Base-by-base conservation (phyloP, 805 yeast species). In the Yamadazyma nakazawae region DNA sequence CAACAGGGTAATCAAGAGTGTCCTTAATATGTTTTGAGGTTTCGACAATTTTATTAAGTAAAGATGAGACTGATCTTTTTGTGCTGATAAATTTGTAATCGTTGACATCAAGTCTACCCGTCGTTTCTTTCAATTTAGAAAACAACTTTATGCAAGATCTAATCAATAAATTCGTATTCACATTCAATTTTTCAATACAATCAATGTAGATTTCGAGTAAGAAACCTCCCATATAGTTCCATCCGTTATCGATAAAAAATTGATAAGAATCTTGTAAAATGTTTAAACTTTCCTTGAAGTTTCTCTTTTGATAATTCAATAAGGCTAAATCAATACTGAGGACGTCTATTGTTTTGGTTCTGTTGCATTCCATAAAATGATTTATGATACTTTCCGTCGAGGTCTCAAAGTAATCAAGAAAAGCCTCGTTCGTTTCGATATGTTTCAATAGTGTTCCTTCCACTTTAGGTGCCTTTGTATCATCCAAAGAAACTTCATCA, bases 271-370 rank as follows among this genome's bases (percentile, higher is more conserved):
- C 79, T 34, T 80, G 79, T 11, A 92, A 68, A 2, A 87, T 79
- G 5, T 76, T 67, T 13, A 81, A 76, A 1, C 96, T 84, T 37
- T 77, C 75, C 32, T 74, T 73, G 54, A 79, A 84, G 30, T 85
- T 74, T 3, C 75, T 66, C 26, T 71, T 67, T 53, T 79, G 80
- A 59, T 79, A 83, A 49, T 84, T 82, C 14, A 89, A 63, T 10
- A 85, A 59, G 0, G 96, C 96, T 44, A 89, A 74, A 52, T 92
- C 97, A 6, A 88, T 79, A 1, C 91, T 82, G 13, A 94, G 69
- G 4, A 84, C 71, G 56, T 87, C 91, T 6, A 86, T 82, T 0
- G 88, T 75, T 51, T 92, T 75, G 13, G 81, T 76, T 47, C 88
- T 72, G 13, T 61, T 63, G 2, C 85, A 76, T 0, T 60, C 52